Percentiles rank a stretch among this genome's conserved stretches.
Conservation (phyloP, 371 early-diverging fungal genomes). For the Parasitella parasitica region DNA sequence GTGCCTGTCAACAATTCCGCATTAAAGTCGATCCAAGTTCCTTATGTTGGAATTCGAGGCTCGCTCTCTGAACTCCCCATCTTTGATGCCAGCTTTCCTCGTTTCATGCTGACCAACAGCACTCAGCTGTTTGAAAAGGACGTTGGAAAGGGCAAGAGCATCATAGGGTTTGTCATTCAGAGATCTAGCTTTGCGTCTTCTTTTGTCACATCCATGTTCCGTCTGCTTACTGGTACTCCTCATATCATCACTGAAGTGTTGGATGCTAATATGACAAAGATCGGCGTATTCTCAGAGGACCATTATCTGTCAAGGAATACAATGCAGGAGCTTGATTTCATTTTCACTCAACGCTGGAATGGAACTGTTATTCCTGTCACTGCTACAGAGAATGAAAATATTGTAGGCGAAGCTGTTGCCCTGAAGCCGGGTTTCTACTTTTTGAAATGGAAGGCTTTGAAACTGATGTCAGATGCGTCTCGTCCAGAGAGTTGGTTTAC, state of each 20-base stretch:
- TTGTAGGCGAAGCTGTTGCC: neutral
- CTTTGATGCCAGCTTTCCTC: conserved; percentile 36
- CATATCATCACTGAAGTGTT: conserved; percentile 15
- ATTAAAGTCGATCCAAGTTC: conserved; percentile 36
- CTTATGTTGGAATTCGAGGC: conserved; percentile 60
- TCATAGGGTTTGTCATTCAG: conserved; percentile 2
- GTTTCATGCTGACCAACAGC: neutral
- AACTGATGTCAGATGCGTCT: conserved; percentile 19
- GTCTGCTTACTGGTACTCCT: conserved; percentile 20
- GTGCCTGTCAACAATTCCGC: conserved; percentile 9
- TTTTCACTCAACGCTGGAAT: conserved; percentile 21
- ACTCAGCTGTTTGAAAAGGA: neutral
- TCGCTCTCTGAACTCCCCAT: conserved; percentile 49
- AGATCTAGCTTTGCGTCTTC: neutral
- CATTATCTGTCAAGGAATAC: conserved; percentile 18
- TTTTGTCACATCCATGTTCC: conserved; percentile 4
- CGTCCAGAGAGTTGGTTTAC: conserved; percentile 15
- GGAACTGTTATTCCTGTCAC: conserved; percentile 18
- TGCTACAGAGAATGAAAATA: neutral
- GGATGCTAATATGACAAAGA: neutral
- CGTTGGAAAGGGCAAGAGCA: neutral
- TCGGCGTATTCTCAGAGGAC: conserved; percentile 12
- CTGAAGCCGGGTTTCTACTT: conserved; percentile 14
- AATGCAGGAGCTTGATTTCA: neutral
- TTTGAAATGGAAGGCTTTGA: conserved; percentile 19